Evolutionary conservation across 805 yeast genomes (phyloP).

Genomic region (Lipomyces oligophaga): DNA sequence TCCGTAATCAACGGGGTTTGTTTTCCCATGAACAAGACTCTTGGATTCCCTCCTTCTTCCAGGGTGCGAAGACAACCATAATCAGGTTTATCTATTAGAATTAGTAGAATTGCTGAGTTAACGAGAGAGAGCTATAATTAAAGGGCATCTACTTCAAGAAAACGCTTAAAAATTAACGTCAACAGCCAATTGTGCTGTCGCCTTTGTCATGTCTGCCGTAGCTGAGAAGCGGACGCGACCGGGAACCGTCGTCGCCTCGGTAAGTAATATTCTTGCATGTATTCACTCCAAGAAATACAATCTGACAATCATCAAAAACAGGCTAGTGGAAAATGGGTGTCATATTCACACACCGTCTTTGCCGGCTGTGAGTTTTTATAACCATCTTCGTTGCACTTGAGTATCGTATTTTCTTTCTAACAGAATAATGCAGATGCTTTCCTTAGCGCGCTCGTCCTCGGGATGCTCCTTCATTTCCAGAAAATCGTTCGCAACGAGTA

Average conservation of each 20-base stretch:
- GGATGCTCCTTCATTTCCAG: conserved; percentile 59
- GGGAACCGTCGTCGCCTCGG: conserved; percentile 25
- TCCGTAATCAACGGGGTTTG: neutral
- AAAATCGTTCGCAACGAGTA: conserved; percentile 85
- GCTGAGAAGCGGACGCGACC: conserved; percentile 23
- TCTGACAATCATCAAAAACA: neutral
- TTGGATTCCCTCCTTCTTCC: too few species aligned
- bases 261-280: conserved; percentile 2
- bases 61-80: too few species aligned
- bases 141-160: too few species aligned
- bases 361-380: conserved; percentile 21
- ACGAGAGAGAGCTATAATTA: too few species aligned
- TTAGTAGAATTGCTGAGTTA: too few species aligned
- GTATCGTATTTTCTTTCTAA: neutral
- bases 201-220: conserved; percentile 18
- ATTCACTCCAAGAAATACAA: neutral
- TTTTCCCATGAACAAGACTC: too few species aligned
- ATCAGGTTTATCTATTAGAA: too few species aligned
- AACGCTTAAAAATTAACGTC: too few species aligned
- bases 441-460: conserved; percentile 29
- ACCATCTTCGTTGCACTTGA: neutral
- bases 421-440: conserved; percentile 23
- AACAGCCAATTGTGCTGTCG: too few species aligned
- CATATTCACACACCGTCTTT: conserved; percentile 27
- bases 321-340: conserved; percentile 29